Base-by-base conservation (phyloP, 305 asterid species). In the Fraxinus angustifolia region DNA sequence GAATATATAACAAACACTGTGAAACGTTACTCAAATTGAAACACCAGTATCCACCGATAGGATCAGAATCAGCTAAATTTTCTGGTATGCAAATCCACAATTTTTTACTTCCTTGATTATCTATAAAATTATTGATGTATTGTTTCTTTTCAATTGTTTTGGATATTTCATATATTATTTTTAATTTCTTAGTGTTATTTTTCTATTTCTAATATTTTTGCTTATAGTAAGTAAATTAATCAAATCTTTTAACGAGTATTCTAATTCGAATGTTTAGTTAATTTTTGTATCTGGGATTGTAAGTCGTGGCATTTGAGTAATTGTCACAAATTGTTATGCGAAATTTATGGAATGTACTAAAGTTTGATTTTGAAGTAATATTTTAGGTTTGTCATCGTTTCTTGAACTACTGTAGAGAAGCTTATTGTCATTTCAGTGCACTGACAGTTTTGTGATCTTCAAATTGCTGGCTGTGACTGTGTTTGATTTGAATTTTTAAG, bases 331-430 rank as follows among this genome's bases (percentile, higher is more conserved):
- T 56, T 56, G 4, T 56, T 56, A 2, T 53, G 0, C 19, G 62
- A 53, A 56, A 56, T 17, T 56, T 68, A 72, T 31, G 75, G 21
- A 72, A 62, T 48, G 72, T 70, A 11, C 67, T 56, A 19, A 45
- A 50, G 35, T 77, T 85, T 70, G 36, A 33, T 45, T 34, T 53
- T 79, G 53, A 58, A 42, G 50, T 76, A 53, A 58, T 53, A 56
- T 53, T 70, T 31, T 79, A 50, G 45, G 36, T 11, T 14, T 40
- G 40, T 83, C 31, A 30, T 21, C 35, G 48, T 80, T 85, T 34
- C 65, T 36, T 48, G 67, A 77, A 67, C 80, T 73, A 48, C n/a
- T 75, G 78, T 30, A 19, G 35, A 65, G 40, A 31, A 82, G 79
- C 30, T 17, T 71, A 40, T 75, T 78, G 62, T 73, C 48, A 67